Evolutionary conservation across 768 basidiomycete genomes (phyloP), one percentile per base, ranked within the genome.

Genomic region (Chlorophyllum brunneum): DNA sequence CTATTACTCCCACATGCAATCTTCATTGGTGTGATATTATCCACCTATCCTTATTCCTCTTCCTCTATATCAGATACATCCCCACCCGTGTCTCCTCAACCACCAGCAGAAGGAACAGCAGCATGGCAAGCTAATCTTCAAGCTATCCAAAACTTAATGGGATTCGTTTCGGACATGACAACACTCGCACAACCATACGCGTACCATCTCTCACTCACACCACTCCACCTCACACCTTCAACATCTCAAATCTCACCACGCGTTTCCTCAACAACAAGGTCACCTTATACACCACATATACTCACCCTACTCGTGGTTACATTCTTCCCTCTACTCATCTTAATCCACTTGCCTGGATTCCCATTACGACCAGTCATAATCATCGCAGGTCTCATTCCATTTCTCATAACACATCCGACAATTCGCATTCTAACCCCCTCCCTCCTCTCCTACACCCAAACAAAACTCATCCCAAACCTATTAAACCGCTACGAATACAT

Each of bases 131-230:
- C 88, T 13, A 95, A 94, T 56, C 70, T 95, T 2, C 92, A 94
- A 67, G 92, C 78, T 1, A 88, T 95, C 24, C 93, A 95, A 63
- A 95, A 95, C 58, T 78, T 95, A 26, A 94, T 95, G 92, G 92
- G 91, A 5, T 69, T 78, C 5, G 70, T 85, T 88, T 92, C 86
- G 6, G 90, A 92, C 58, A 59, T 67, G 0, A 71, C 86, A 44
- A 82, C 85, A 50, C 55, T 74, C 1, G 57, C 79, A 11, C 67
- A 79, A 20, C 82, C 85, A 0, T 64, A 80, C 55, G 61, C 77
- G 13, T 68, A 74, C 47, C 73, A 82, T 56, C 63, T 86, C 48
- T 70, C 73, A 24, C 74, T 84, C 54, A 79, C 58, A 57, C 75
- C 65, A 40, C 72, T 70, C 56, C 79, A 66, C 59, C 65, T 57